phyloP scores from a whole-genome alignment of 495 filamentous ascomycete species.

The Cercophora scortea region DNA sequence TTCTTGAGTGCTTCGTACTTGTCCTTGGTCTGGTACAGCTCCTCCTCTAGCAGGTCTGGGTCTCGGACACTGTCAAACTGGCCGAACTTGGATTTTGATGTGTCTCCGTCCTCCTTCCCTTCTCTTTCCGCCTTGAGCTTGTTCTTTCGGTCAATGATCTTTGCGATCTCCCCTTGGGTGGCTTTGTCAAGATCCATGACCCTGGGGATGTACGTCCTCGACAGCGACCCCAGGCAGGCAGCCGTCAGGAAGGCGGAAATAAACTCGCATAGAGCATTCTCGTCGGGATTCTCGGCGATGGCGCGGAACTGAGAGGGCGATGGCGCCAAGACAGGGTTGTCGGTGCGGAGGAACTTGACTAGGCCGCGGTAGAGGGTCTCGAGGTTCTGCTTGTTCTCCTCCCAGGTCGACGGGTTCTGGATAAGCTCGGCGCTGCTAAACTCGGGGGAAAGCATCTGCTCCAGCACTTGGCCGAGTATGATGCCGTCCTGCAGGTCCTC shows the following conservation, averaged over 20 bases:
- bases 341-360: slow-evolving; percentile 51
- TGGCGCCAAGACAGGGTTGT: slow-evolving; percentile 23
- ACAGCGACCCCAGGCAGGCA: slow-evolving; percentile 50
- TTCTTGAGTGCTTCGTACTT: slow-evolving; percentile 20
- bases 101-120: slow-evolving; percentile 8
- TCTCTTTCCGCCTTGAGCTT: slow-evolving; percentile 22
- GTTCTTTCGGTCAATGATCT: slow-evolving; percentile 23
- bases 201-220: slow-evolving; percentile 45
- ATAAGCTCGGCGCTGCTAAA: slow-evolving; percentile 62
- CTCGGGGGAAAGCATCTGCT: slow-evolving; percentile 48
- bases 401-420: slow-evolving; percentile 46
- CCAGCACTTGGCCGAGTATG: slow-evolving; percentile 63
- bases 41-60: slow-evolving; percentile 26
- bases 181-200: slow-evolving; percentile 23
- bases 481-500: slow-evolving; percentile 69
- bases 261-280: slow-evolving; percentile 43
- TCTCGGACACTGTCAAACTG: slow-evolving; percentile 11
- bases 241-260: slow-evolving; percentile 57
- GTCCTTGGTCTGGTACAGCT: slow-evolving; percentile 21
- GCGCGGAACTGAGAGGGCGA: slow-evolving; percentile 29
- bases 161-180: slow-evolving; percentile 26
- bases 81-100: background rate
- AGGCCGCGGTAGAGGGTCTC: slow-evolving; percentile 63
- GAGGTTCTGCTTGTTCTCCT: slow-evolving; percentile 52
- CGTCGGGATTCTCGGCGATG: slow-evolving; percentile 28